Conservation (phyloP, 257 asterid species). For the Jacaranda mimosifolia region DNA sequence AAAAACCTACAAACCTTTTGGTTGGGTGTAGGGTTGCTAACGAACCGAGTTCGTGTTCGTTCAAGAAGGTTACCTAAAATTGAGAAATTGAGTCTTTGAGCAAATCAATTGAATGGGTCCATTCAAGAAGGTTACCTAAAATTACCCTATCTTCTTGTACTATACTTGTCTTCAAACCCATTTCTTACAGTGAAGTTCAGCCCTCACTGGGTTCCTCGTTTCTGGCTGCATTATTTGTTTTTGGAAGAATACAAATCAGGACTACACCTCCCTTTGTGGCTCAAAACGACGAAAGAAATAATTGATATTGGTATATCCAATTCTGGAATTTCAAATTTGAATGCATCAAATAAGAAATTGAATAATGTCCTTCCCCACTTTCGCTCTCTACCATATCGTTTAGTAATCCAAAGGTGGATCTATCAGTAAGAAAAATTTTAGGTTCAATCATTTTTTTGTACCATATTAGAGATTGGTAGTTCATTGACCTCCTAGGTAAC, state of each 20-base stretch:
- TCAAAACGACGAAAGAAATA: not conserved
- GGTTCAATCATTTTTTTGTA: not conserved
- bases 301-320: not conserved
- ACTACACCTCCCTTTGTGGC: conserved; percentile 34
- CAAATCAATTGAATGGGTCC: not conserved
- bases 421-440: not conserved
- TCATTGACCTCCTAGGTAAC: conserved; percentile 4
- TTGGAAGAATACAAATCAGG: conserved; percentile 23
- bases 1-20: not conserved
- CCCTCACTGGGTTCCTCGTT: conserved; percentile 32
- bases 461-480: not conserved
- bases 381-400: no score
- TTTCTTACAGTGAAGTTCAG: not conserved
- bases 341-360: conserved; percentile 25
- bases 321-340: not conserved
- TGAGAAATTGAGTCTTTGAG: not conserved
- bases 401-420: not conserved
- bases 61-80: no score
- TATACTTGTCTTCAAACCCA: conserved; percentile 27
- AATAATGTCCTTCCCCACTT: conserved; percentile 24
- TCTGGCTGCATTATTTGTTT: not conserved
- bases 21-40: no score
- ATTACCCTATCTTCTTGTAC: not conserved
- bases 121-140: not conserved
- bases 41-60: no score